Conservation (phyloP, 495 filamentous ascomycete species). For the Aspergillus campestris region DNA sequence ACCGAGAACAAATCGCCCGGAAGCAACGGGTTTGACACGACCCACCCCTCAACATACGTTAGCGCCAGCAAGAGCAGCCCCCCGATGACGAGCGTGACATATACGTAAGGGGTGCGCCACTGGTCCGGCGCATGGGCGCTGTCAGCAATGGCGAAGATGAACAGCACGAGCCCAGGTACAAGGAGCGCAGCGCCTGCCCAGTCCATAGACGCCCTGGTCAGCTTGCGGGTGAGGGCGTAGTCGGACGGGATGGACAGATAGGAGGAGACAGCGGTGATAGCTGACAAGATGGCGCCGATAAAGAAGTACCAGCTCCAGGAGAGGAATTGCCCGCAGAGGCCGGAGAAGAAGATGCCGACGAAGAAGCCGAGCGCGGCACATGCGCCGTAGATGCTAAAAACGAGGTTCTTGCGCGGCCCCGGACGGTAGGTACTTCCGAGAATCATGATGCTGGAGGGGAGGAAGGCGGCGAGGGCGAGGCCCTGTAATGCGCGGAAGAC, state of each 20-base stretch:
- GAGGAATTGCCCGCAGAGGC: conserved; percentile 53
- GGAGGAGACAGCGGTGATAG: conserved; percentile 43
- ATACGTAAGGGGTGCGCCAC: conserved; percentile 69
- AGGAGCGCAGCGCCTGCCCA: conserved; percentile 60
- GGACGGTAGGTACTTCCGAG: conserved; percentile 75
- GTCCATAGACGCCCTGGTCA: conserved; percentile 52
- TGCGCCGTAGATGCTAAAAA: conserved; percentile 75
- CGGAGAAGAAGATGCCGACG: conserved; percentile 72
- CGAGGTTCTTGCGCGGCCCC: conserved; percentile 75
- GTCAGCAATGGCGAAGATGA: conserved; percentile 75
- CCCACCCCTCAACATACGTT: conserved; percentile 70
- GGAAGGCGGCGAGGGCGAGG: conserved; percentile 66
- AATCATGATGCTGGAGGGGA: conserved; percentile 72
- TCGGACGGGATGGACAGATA: conserved; percentile 62
- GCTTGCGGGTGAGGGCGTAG: conserved; percentile 35
- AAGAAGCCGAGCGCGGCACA: conserved; percentile 76
- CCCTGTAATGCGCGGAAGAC: conserved; percentile 72
- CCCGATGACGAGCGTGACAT: conserved; percentile 51
- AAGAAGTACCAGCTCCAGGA: conserved; percentile 77
- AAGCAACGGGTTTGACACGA: conserved; percentile 62
- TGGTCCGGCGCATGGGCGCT: conserved; percentile 58
- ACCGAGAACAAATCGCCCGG: conserved; percentile 67
- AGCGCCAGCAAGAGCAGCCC: conserved; percentile 31
- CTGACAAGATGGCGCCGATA: conserved; percentile 52
- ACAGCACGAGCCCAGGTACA: conserved; percentile 56